phyloP scores from a whole-genome alignment of 176 grass and related monocot genomes.

The Ensete glaucum region DNA sequence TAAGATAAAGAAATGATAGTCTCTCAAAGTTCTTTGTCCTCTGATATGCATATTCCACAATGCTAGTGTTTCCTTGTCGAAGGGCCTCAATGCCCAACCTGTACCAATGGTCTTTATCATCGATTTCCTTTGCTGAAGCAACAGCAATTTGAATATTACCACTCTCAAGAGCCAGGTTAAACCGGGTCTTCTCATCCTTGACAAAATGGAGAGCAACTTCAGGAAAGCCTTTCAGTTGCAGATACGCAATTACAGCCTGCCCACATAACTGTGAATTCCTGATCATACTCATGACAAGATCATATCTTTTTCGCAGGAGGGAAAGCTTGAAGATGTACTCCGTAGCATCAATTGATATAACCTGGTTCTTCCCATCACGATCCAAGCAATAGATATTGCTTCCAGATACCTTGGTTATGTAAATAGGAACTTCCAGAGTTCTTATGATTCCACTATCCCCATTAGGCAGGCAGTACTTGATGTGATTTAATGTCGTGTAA shows the following conservation, averaged over 20 bases:
- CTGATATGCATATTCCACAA: conserved; percentile 87
- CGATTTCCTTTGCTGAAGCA: conserved; percentile 81
- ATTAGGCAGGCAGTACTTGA: conserved; percentile 95
- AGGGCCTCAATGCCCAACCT: conserved; percentile 73
- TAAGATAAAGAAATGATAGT: conserved; percentile 80
- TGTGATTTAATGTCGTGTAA: conserved; percentile 92
- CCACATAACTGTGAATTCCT: conserved; percentile 89
- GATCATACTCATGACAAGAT: conserved; percentile 98
- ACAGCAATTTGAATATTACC: conserved; percentile 91
- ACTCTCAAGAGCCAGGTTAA: conserved; percentile 84
- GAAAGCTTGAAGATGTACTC: conserved; percentile 98
- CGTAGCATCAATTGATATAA: conserved; percentile 74
- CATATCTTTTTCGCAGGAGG: conserved; percentile 67
- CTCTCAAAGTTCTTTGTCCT: conserved; percentile 89
- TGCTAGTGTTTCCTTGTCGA: conserved; percentile 75
- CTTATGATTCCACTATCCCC: conserved; percentile 91
- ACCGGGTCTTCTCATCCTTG: conserved; percentile 92
- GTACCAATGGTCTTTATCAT: conserved; percentile 94
- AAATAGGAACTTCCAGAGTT: conserved; percentile 82
- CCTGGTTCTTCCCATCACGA: conserved; percentile 82
- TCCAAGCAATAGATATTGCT: conserved; percentile 77
- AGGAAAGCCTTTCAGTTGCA: conserved; percentile 92
- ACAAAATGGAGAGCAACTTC: conserved; percentile 99
- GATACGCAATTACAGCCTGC: conserved; percentile 86
- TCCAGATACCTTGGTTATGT: conserved; percentile 76